phyloP scores from a whole-genome alignment of 306 rosid species.

The Ammopiptanthus mongolicus region DNA sequence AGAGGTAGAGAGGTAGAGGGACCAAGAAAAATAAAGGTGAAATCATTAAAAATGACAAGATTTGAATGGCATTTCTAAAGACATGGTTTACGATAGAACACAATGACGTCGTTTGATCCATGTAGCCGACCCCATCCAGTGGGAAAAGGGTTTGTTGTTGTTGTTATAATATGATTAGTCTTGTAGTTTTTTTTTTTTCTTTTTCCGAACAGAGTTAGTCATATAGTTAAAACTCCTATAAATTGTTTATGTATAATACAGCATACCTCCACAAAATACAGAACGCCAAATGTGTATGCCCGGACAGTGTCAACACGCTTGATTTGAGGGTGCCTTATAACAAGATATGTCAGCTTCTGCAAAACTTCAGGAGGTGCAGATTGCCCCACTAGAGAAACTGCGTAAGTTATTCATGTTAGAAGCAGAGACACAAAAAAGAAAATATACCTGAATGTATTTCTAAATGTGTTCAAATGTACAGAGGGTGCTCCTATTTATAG shows the following conservation, averaged over 20 bases:
- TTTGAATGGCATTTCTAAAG: neutral
- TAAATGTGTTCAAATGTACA: no score
- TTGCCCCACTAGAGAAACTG: conserved; percentile 88
- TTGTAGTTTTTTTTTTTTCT: neutral
- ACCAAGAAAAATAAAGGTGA: neutral
- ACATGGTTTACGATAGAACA: neutral
- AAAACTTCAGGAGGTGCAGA: conserved; percentile 91
- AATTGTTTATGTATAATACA: neutral
- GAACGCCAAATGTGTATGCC: conserved; percentile 93
- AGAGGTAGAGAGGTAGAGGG: neutral
- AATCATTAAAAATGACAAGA: neutral
- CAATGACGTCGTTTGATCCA: neutral
- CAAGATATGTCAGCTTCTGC: conserved; percentile 83
- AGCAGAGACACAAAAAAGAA: no score
- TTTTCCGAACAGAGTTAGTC: neutral
- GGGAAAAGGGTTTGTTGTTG: neutral
- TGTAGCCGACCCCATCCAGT: neutral
- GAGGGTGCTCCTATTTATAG: no score
- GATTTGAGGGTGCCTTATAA: conserved; percentile 59
- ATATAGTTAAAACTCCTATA: neutral
- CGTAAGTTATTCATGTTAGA: neutral
- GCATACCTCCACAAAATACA: conserved; percentile 93
- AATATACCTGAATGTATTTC: no score
- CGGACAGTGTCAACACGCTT: conserved; percentile 92
- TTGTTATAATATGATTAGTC: neutral